Evolutionary conservation across 2,329 filamentous ascomycete genomes (phyloP), one percentile per base, ranked within the genome.

Genomic region (Neofusicoccum ribis): DNA sequence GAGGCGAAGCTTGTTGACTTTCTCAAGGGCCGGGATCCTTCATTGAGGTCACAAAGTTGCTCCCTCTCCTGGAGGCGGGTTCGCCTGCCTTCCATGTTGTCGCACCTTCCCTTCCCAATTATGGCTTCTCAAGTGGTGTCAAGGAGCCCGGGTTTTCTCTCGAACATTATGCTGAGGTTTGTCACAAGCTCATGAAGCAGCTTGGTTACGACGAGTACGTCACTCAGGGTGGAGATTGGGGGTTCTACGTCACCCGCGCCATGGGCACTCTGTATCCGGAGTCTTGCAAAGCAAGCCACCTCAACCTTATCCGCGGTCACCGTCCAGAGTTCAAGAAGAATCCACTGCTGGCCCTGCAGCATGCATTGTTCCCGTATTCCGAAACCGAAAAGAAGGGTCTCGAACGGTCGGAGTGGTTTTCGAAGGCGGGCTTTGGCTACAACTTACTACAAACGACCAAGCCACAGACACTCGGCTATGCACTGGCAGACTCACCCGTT

Each of bases 401-500:
- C 6, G 79, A 78, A 31, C 83, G 89, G 5, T 79, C 78, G 0
- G 65, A 76, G 0, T 89, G 86, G 87, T 91, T 91, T 74, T 7
- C 68, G 0, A 70, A 76, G 4, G 80, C 89, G 66, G 87, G 88
- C 0, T 75, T 72, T 8, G 87, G 85, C 2, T 92, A 92, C 73
- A 82, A 84, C 68, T 66, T 81, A 1, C 77, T 85, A 66, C 89
- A 92, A 70, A 77, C 79, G 12, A 92, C 90, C 0, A 88, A 89
- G 65, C 91, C 91, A 0, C 87, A 91, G 60, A 94, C 91, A 0
- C 72, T 93, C 0, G 88, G 88, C 0, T 91, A 91, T 71, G 87
- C 82, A 0, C 80, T 93, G 3, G 82, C 85, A 0, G 90, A 93
- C 72, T 88, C 85, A 6, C 91, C 91, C 0, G 85, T 91, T 0